A percentile compares a stretch with the other conserved stretches of the same genome.
phyloP scores from a whole-genome alignment of 192 early-diverging fungal genomes.

The Anaeromyces robustus region DNA sequence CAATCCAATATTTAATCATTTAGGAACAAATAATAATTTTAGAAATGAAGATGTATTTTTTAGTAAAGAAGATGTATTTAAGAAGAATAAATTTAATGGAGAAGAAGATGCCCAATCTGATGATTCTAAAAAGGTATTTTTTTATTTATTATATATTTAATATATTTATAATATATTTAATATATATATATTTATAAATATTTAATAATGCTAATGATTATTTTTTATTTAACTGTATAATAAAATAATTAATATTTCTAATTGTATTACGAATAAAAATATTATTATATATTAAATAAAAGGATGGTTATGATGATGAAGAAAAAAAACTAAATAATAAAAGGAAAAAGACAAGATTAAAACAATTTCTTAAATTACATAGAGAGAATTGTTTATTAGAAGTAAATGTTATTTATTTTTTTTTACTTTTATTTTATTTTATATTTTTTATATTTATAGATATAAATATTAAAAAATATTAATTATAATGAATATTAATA shows the following conservation, averaged over 20 bases:
- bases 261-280: no score
- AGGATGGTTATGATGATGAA: neutral
- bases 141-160: no score
- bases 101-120: neutral
- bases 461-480: no score
- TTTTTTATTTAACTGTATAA: no score
- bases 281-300: neutral
- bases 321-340: neutral
- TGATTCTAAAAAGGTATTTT: no score
- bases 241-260: no score
- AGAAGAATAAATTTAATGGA: neutral
- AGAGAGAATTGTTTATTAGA: neutral
- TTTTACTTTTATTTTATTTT: no score
- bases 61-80: neutral
- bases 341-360: neutral
- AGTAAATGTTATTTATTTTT: neutral
- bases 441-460: no score
- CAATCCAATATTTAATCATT: neutral
- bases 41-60: neutral
- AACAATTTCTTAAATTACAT: neutral
- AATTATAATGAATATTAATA: no score
- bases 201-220: no score
- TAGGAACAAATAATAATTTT: neutral
- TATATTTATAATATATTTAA: no score
- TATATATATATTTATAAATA: no score